Evolutionary conservation across 164 flowering plant species (phyloP).

Genomic region (Tetrastigma voinierianum): DNA sequence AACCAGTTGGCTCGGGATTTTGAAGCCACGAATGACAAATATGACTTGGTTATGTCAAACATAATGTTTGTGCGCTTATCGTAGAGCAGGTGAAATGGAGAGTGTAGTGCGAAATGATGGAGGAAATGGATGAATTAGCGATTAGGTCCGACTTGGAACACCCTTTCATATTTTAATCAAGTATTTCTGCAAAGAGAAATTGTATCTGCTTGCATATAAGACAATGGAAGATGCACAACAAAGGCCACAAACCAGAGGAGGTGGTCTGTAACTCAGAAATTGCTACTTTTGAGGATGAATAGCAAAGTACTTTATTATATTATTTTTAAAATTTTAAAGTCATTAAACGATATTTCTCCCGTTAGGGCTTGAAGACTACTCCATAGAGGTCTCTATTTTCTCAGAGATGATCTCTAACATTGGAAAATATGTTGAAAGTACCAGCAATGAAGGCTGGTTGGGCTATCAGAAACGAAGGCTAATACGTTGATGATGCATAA

Average conservation of each 20-base stretch:
- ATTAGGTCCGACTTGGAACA: slow-evolving; percentile 78
- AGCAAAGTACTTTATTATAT: background rate
- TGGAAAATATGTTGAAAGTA: too few relatives aligned
- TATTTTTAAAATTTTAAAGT: too few relatives aligned
- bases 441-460: too few relatives aligned
- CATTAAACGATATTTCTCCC: too few relatives aligned
- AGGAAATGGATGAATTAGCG: slow-evolving; percentile 76
- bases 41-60: slow-evolving; percentile 79
- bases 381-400: too few relatives aligned
- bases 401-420: too few relatives aligned
- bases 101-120: slow-evolving; percentile 73
- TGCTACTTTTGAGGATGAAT: background rate
- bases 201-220: slow-evolving; percentile 73
- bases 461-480: too few relatives aligned
- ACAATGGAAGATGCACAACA: slow-evolving; percentile 75
- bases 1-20: slow-evolving; percentile 64
- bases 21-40: slow-evolving; percentile 63
- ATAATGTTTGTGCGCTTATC: slow-evolving; percentile 80
- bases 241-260: slow-evolving; percentile 79
- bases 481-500: too few relatives aligned
- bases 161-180: slow-evolving; percentile 72
- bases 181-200: slow-evolving; percentile 73
- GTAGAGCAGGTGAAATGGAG: slow-evolving; percentile 87
- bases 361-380: too few relatives aligned
- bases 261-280: slow-evolving; percentile 27